Conservation (phyloP, 495 filamentous ascomycete species). For the Penicillium odoratum region DNA sequence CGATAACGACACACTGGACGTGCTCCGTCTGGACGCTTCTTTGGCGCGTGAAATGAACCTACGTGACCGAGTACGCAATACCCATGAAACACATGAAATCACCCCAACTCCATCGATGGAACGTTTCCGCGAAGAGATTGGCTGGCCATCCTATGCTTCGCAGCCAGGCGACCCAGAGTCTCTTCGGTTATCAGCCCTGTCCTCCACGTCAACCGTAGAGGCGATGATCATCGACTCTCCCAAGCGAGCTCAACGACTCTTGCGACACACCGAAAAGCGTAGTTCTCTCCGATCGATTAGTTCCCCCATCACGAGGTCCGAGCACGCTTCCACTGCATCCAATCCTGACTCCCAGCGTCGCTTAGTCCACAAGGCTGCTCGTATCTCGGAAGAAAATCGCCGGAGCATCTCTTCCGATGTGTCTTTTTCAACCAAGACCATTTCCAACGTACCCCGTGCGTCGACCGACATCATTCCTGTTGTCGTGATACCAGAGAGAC, state of each 20-base stretch:
- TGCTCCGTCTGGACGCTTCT: constrained; percentile 25
- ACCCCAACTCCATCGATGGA: constrained; percentile 36
- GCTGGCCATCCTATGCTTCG: constrained; percentile 39
- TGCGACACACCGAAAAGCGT: constrained; percentile 73
- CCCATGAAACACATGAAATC: constrained; percentile 23
- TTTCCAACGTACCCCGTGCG: constrained; percentile 47
- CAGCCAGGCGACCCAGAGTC: constrained; percentile 36
- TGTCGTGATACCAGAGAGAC: constrained; percentile 69
- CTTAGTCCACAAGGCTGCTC: constrained; percentile 46
- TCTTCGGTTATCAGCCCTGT: constrained; percentile 59
- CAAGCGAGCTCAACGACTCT: constrained; percentile 47
- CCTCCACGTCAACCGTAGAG: constrained; percentile 69
- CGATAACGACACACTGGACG: constrained; percentile 18
- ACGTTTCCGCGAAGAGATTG: constrained; percentile 40
- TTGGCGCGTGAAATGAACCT: constrained; percentile 35
- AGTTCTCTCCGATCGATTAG: constrained; percentile 55
- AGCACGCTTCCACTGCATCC: constrained; percentile 45
- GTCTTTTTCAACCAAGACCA: constrained; percentile 54
- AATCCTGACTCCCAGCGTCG: constrained; percentile 45
- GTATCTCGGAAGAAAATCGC: constrained; percentile 50
- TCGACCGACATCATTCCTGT: constrained; percentile 63
- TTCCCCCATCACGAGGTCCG: constrained; percentile 43
- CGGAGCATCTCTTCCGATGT: constrained; percentile 61
- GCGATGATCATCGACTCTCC: constrained; percentile 66
- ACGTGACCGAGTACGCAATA: constrained; percentile 35